A percentile compares a stretch with the other conserved stretches of the same genome.
Conservation (phyloP, 2,329 filamentous ascomycete genomes). For the Triangularia verruculosa region DNA sequence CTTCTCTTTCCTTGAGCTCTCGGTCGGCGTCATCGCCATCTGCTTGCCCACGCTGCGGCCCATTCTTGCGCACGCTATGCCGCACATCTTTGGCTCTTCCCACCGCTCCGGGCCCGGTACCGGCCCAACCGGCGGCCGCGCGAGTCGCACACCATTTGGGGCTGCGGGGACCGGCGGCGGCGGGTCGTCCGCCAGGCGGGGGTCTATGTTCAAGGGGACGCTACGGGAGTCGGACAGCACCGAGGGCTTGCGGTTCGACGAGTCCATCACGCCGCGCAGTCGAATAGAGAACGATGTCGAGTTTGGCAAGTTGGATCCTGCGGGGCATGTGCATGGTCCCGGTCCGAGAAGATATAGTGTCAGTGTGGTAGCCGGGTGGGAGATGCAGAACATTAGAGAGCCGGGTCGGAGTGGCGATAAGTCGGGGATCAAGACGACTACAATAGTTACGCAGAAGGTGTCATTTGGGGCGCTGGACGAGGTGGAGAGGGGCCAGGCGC, state of each 20-base stretch:
- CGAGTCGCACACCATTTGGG: not conserved
- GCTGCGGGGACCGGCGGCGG: not conserved
- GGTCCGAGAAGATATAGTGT: conserved; percentile 12
- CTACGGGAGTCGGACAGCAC: conserved; percentile 16
- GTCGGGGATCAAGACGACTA: conserved; percentile 13
- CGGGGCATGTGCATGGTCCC: not conserved
- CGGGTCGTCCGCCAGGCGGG: not conserved
- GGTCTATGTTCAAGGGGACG: not conserved
- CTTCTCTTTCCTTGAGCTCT: conserved; percentile 41
- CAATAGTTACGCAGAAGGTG: conserved; percentile 16
- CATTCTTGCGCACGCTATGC: conserved; percentile 25
- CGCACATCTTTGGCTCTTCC: conserved; percentile 20
- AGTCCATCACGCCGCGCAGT: not conserved
- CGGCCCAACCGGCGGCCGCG: not conserved
- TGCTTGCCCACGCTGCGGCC: conserved; percentile 40
- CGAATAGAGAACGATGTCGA: conserved; percentile 16
- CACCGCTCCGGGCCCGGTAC: too few relatives aligned
- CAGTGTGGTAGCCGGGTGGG: conserved; percentile 13
- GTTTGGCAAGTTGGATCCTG: conserved; percentile 8
- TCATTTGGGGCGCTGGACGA: conserved; percentile 2
- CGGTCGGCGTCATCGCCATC: conserved; percentile 39
- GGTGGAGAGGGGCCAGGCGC: too few relatives aligned
- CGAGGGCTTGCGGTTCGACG: conserved; percentile 8
- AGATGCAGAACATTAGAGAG: not conserved
- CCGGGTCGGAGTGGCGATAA: not conserved